Evolutionary conservation across 2,329 filamentous ascomycete genomes (phyloP).

Genomic region (Aspergillus ruber): DNA sequence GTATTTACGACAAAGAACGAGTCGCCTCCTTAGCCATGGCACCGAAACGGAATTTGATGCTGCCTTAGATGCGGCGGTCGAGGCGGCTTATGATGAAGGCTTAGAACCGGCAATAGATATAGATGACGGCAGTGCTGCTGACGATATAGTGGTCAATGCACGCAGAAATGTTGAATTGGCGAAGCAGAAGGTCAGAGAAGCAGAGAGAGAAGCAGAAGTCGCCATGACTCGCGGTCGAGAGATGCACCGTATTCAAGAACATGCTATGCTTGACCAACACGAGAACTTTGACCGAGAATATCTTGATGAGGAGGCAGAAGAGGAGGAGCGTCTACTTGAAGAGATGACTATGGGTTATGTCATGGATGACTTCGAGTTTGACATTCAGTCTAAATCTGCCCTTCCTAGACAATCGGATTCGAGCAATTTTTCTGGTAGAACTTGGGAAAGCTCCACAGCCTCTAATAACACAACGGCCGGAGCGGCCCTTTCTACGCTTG

Average conservation of each 20-base stretch:
- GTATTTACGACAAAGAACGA: conserved; percentile 61
- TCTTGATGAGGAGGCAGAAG: conserved; percentile 60
- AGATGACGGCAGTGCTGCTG: conserved; percentile 22
- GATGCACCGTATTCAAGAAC: conserved; percentile 39
- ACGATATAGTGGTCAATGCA: conserved; percentile 43
- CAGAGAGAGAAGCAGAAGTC: conserved; percentile 62
- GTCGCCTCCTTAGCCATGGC: conserved; percentile 60
- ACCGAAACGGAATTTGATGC: conserved; percentile 91
- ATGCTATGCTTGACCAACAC: conserved; percentile 14
- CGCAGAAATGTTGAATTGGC: conserved; percentile 65
- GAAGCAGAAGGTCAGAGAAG: conserved; percentile 67
- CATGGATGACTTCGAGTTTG: conserved; percentile 76
- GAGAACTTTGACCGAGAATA: conserved; percentile 38
- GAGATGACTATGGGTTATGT: conserved; percentile 81
- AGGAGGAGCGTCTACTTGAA: conserved; percentile 70
- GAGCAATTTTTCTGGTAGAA: conserved; percentile 67
- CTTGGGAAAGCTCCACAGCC: conserved; percentile 72
- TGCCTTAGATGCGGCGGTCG: conserved; percentile 87
- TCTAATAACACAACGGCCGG: conserved; percentile 65
- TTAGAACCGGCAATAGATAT: conserved; percentile 59
- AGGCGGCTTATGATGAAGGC: conserved; percentile 90
- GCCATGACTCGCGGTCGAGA: conserved; percentile 57
- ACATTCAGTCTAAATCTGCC: conserved; percentile 59
- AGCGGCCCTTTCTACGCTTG: conserved; percentile 65
- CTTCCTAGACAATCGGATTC: conserved; percentile 75